Conservation (phyloP, 345 rosid genomes). For the Nasturtium officinale region DNA sequence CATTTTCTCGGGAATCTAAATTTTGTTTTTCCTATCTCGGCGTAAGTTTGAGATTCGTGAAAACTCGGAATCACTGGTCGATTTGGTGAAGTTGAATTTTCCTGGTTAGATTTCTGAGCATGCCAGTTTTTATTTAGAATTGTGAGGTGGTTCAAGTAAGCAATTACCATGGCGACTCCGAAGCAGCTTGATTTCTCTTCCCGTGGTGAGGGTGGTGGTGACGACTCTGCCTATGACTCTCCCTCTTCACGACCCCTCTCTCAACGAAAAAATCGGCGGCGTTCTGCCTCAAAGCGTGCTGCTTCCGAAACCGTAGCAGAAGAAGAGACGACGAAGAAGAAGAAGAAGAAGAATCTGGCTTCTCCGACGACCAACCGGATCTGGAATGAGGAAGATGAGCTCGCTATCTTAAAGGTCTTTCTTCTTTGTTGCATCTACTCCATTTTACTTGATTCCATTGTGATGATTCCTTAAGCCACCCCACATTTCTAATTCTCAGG, state of each 20-base stretch:
- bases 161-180: constrained; percentile 6
- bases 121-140: background rate
- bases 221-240: background rate
- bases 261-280: constrained; percentile 1
- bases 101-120: background rate
- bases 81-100: background rate
- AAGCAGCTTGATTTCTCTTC: constrained; percentile 15
- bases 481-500: background rate
- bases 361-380: constrained; percentile 11
- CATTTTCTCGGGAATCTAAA: background rate
- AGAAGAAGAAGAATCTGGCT: background rate
- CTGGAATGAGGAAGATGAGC: constrained; percentile 40
- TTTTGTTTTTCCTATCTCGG: background rate
- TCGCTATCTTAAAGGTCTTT: constrained; percentile 27
- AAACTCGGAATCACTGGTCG: background rate
- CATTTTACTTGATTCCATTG: background rate
- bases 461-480: background rate
- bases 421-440: background rate
- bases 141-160: background rate
- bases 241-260: background rate
- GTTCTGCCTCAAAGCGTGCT: background rate
- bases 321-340: constrained; percentile 17
- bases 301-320: background rate
- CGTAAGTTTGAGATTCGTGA: background rate
- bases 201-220: background rate